Conservation (phyloP, 1,139 yeast genomes). For the Pichia sp. region DNA sequence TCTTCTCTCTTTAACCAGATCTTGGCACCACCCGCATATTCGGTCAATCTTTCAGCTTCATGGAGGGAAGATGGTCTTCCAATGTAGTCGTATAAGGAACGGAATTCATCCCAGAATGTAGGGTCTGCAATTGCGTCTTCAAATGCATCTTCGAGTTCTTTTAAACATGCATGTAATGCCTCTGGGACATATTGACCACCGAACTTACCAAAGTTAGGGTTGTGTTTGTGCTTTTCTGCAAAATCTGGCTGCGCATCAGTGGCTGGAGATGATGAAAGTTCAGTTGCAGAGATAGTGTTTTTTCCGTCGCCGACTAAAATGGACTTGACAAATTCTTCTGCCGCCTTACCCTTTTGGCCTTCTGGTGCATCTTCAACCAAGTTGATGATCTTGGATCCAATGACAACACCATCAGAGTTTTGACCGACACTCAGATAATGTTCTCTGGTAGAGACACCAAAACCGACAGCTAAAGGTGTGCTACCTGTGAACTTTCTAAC, state of each 20-base stretch:
- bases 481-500: slow-evolving; percentile 70
- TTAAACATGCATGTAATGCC: slow-evolving; percentile 83
- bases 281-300: slow-evolving; percentile 25
- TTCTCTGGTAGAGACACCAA: slow-evolving; percentile 92
- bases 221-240: slow-evolving; percentile 51
- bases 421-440: slow-evolving; percentile 77
- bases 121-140: slow-evolving; percentile 86
- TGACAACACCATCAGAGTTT: slow-evolving; percentile 88
- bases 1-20: slow-evolving; percentile 99
- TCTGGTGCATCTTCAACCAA: slow-evolving; percentile 56
- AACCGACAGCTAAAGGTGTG: slow-evolving; percentile 92
- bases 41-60: slow-evolving; percentile 82
- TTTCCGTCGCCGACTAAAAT: slow-evolving; percentile 56
- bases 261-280: slow-evolving; percentile 21
- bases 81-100: slow-evolving; percentile 74
- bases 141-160: slow-evolving; percentile 82
- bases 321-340: slow-evolving; percentile 58
- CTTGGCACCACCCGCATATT: slow-evolving; percentile 91
- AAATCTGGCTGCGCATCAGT: slow-evolving; percentile 32
- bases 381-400: slow-evolving; percentile 80
- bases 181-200: slow-evolving; percentile 99
- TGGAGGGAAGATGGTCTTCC: slow-evolving; percentile 96
- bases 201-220: slow-evolving; percentile 82
- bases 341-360: slow-evolving; percentile 54
- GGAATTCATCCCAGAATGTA: slow-evolving; percentile 87